Percentiles rank a stretch among this genome's conserved stretches.
Evolutionary conservation across 179 eudicot genomes (phyloP).

Genomic region (Silene coronaria): DNA sequence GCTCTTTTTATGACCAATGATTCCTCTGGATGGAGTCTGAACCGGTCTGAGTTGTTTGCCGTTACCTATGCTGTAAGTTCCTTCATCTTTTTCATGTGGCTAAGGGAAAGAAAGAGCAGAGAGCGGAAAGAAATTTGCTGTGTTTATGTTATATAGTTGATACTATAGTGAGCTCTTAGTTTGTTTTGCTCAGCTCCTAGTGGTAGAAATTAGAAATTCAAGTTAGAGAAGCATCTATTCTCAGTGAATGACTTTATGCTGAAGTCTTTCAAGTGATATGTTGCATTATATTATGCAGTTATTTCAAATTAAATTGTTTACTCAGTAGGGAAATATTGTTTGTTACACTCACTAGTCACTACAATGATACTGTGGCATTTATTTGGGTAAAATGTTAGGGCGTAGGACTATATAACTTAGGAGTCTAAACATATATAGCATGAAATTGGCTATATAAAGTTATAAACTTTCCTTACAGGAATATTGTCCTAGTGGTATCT

Average conservation of each 20-base stretch:
- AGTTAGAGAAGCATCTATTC: background rate
- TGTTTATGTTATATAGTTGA: too few relatives aligned
- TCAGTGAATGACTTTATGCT: background rate
- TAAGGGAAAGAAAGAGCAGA: background rate
- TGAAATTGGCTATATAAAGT: background rate
- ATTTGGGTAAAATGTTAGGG: background rate
- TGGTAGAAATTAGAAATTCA: background rate
- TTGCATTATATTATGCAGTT: background rate
- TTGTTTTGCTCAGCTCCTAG: background rate
- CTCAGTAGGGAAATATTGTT: too few relatives aligned
- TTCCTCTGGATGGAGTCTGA: slow-evolving; percentile 72
- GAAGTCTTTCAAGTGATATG: background rate
- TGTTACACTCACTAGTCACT: too few relatives aligned
- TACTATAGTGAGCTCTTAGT: too few relatives aligned
- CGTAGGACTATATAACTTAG: background rate
- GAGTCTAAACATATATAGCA: background rate
- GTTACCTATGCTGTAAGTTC: slow-evolving; percentile 80
- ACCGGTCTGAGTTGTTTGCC: slow-evolving; percentile 68
- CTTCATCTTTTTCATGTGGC: slow-evolving; percentile 9
- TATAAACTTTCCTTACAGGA: background rate
- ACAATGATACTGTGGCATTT: background rate
- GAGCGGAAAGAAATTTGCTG: too few relatives aligned
- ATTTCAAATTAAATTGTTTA: background rate
- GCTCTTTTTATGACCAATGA: slow-evolving; percentile 53
- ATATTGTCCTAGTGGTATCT: background rate